Evolutionary conservation across 805 yeast species (phyloP), one percentile per base, ranked within the genome.

Genomic region (Teunomyces pallodes): DNA sequence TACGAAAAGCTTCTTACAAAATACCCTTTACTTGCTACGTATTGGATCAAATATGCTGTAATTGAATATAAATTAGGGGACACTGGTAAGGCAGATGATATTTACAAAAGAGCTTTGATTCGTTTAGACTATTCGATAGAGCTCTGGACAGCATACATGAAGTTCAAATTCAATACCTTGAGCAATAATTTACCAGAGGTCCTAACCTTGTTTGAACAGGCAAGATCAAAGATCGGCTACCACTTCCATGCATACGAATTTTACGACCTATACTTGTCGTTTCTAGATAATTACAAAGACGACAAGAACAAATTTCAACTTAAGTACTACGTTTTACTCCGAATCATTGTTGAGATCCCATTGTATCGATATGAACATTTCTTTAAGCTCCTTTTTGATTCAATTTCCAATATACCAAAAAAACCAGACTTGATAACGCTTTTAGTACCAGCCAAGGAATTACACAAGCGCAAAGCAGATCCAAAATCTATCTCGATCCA

Each of bases 31-130:
- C 61, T 76, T 28, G 80, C 76, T 51, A 78, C 77, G 40, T 80
- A 80, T 55, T 83, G 87, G 87, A 63, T 79, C n/a, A 68, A 75
- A 33, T 81, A 66, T 58, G 84, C 86, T 0, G 56, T 62, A 3
- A 66, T 75, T 71, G 76, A 75, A 53, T 77, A 72, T 53, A 64
- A 61, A 29, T 57, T 79, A 28, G 82, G 81, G 0, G 56, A 69
- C 43, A 69, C 79, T 0, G 64, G 62, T 0, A 47, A 51, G 2
- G 73, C 81, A 2, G 60, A 61, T 20, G 24, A 41, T 2, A 36
- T 47, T 3, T 60, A 52, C 16, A 20, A 40, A 29, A 32, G 46
- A 12, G 57, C 60, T 5, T 49, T 84, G 30, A 49, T 52, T 2
- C 53, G 65, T 14, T 49, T 79, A 12, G 75, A 78, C 0, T 66